Evolutionary conservation across 768 basidiomycete species (phyloP).

Genomic region (Tylopilus balloui): DNA sequence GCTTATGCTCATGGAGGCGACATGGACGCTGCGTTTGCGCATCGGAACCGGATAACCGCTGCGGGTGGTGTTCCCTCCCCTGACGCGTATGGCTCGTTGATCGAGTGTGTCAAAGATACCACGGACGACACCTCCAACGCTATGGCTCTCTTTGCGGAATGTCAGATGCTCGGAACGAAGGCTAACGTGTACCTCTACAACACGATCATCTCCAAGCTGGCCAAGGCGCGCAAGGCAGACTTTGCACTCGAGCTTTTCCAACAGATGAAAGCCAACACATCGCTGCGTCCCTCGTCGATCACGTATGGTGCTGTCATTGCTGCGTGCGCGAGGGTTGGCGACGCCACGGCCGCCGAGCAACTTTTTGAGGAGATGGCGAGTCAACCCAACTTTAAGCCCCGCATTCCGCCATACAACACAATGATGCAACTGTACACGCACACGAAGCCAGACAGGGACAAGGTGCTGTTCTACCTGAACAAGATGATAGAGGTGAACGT

Average conservation of each 20-base stretch:
- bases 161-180: constrained; percentile 57
- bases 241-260: constrained; percentile 83
- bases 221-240: constrained; percentile 92
- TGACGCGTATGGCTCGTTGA: constrained; percentile 89
- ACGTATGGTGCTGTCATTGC: constrained; percentile 94
- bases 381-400: constrained; percentile 71
- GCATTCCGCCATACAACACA: constrained; percentile 94
- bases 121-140: constrained; percentile 94
- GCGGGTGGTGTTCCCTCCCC: constrained; percentile 76
- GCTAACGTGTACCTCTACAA: constrained; percentile 93
- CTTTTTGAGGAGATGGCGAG: constrained; percentile 83
- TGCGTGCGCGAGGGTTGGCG: constrained; percentile 92
- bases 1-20: constrained; percentile 80
- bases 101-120: constrained; percentile 84
- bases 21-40: constrained; percentile 73
- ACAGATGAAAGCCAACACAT: constrained; percentile 63
- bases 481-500: constrained; percentile 58
- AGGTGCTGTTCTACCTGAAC: constrained; percentile 72
- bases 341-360: constrained; percentile 71
- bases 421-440: constrained; percentile 97
- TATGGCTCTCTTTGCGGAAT: constrained; percentile 77
- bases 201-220: constrained; percentile 93
- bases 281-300: constrained; percentile 70
- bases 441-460: constrained; percentile 80
- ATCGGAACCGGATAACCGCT: constrained; percentile 73